Evolutionary conservation across 23 red algal species (phyloP).

Genomic region (Gracilaria domingensis): DNA sequence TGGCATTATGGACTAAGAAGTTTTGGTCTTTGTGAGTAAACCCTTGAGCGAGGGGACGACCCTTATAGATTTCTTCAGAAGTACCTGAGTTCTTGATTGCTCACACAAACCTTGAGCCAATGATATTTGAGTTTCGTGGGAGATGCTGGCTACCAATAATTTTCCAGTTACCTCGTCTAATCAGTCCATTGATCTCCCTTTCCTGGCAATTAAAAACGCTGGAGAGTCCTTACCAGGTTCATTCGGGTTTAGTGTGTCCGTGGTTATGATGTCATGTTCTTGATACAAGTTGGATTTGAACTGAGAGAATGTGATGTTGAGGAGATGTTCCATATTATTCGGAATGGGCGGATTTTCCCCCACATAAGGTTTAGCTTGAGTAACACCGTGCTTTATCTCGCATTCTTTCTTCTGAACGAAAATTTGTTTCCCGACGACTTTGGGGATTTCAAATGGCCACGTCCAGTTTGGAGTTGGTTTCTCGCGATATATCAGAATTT

Average conservation of each 20-base stretch:
- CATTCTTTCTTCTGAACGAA: neutral
- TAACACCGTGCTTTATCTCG: neutral
- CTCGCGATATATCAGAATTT: constrained; percentile 4
- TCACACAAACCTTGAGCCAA: too few relatives aligned
- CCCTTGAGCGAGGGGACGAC: constrained; percentile 3
- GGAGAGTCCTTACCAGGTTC: neutral
- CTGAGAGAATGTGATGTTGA: neutral
- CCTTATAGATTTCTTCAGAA: neutral
- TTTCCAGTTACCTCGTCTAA: neutral
- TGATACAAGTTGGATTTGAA: neutral
- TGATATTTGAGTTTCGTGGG: too few relatives aligned
- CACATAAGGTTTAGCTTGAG: neutral
- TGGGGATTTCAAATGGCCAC: neutral
- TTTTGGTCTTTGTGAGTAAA: neutral
- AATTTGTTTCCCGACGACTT: neutral
- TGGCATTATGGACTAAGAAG: neutral
- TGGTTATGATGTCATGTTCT: neutral
- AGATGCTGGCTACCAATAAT: too few relatives aligned
- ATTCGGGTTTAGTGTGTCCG: neutral
- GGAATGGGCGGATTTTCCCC: neutral
- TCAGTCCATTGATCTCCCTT: neutral
- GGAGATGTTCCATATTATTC: neutral
- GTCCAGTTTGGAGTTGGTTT: neutral
- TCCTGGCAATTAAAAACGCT: neutral
- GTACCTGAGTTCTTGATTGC: constrained; percentile 13